Evolutionary conservation across 2,329 filamentous ascomycete genomes (phyloP).

Genomic region (Graphilbum ipis-grandicollis): DNA sequence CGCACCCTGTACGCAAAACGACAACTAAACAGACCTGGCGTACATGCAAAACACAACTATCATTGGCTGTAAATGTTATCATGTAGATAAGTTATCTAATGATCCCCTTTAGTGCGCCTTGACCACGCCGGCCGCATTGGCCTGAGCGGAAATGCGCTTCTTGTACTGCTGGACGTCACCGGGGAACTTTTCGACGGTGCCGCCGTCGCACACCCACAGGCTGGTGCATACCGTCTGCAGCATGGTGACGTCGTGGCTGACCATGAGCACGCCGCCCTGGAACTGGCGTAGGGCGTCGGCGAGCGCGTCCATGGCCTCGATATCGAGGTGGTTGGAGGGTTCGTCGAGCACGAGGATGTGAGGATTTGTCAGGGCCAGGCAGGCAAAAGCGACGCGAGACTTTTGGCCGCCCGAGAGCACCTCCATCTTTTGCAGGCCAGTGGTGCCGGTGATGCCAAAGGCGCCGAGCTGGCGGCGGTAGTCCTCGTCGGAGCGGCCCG

Average conservation of each 20-base stretch:
- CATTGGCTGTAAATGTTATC: too few relatives aligned
- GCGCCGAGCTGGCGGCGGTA: slow-evolving; percentile 91
- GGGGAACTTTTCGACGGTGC: slow-evolving; percentile 88
- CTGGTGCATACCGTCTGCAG: slow-evolving; percentile 87
- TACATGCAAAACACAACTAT: too few relatives aligned
- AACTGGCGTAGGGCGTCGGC: slow-evolving; percentile 71
- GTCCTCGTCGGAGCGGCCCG: slow-evolving; percentile 85
- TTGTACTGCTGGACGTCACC: slow-evolving; percentile 95
- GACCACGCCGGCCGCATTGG: slow-evolving; percentile 74
- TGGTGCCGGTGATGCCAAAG: slow-evolving; percentile 81
- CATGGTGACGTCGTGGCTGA: slow-evolving; percentile 98
- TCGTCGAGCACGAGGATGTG: slow-evolving; percentile 97
- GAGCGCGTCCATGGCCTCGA: slow-evolving; percentile 96
- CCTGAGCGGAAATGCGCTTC: slow-evolving; percentile 84
- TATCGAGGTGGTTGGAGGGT: slow-evolving; percentile 96
- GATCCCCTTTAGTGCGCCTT: slow-evolving; percentile 31
- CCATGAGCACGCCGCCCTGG: slow-evolving; percentile 92
- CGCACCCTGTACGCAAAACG: too few relatives aligned
- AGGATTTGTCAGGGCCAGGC: slow-evolving; percentile 78
- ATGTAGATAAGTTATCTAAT: too few relatives aligned
- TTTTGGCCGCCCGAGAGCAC: slow-evolving; percentile 94
- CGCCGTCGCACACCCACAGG: slow-evolving; percentile 91
- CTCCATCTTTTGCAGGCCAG: slow-evolving; percentile 89
- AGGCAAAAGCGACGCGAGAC: slow-evolving; percentile 96
- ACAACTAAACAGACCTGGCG: too few relatives aligned